A percentile compares a stretch with the other conserved stretches of the same genome.
Evolutionary conservation across 129 eudicot species (phyloP).

Genomic region (Ambrosia trifida): DNA sequence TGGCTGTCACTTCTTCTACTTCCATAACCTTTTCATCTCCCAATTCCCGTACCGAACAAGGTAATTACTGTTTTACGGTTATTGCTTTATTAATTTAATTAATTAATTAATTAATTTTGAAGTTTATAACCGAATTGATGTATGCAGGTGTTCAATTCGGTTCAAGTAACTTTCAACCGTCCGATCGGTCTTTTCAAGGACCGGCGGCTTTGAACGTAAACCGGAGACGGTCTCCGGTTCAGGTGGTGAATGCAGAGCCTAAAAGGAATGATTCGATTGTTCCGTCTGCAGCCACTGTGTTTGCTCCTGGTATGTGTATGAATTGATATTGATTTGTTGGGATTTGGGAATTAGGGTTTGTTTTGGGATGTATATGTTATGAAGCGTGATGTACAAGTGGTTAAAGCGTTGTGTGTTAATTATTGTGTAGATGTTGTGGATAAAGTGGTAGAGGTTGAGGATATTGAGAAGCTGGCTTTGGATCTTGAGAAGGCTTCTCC

Average conservation of each 20-base stretch:
- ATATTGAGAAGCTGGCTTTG: conserved; percentile 64
- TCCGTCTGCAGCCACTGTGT: conserved; percentile 69
- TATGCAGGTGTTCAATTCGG: conserved; percentile 47
- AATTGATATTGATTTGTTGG: background rate
- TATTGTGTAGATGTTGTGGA: conserved; percentile 54
- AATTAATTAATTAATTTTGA: too few relatives aligned
- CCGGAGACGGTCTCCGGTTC: conserved; percentile 36
- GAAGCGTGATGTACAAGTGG: background rate
- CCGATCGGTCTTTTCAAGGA: conserved; percentile 41
- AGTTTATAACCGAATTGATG: background rate
- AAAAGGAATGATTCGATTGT: conserved; percentile 71
- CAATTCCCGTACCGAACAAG: conserved; percentile 41
- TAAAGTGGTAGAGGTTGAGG: conserved; percentile 56
- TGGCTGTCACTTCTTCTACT: conserved; percentile 52
- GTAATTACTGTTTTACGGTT: conserved; percentile 32
- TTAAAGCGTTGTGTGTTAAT: background rate
- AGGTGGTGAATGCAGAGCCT: conserved; percentile 65
- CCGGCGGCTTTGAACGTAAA: conserved; percentile 42
- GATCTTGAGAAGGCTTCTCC: conserved; percentile 86
- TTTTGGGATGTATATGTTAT: conserved; percentile 3
- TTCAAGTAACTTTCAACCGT: conserved; percentile 55
- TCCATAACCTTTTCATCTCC: conserved; percentile 43
- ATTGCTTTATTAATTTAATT: too few relatives aligned
- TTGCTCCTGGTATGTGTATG: conserved; percentile 75
- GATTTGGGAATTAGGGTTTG: background rate